A percentile compares a stretch with the other conserved stretches of the same genome.
These are phyloP conservation scores for Cercophora samala DNA, from an alignment of 495 filamentous ascomycete species.

Conservation along the genomic window DNA sequence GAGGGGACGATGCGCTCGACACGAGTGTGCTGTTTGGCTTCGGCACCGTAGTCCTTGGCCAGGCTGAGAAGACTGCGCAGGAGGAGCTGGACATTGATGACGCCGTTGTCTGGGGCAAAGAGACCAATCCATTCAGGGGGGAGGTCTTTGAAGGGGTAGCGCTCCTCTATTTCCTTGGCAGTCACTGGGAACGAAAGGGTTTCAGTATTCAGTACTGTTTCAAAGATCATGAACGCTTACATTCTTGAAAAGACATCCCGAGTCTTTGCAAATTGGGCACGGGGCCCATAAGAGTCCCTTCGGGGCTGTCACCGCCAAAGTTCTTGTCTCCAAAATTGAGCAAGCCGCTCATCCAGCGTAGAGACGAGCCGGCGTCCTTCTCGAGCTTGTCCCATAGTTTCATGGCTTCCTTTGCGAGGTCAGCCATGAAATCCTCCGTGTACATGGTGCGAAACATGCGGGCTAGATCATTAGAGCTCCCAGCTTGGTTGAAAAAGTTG, in stretches of 20 bases:
- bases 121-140: slow-evolving; percentile 14
- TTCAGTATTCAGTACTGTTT: not conserved
- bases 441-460: slow-evolving; percentile 28
- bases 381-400: slow-evolving; percentile 23
- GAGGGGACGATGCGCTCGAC: not conserved
- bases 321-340: slow-evolving; percentile 23
- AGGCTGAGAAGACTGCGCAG: slow-evolving; percentile 7
- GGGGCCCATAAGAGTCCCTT: not conserved
- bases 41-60: slow-evolving; percentile 14
- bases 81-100: slow-evolving; percentile 10
- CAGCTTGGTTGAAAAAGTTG: slow-evolving; percentile 19
- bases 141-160: slow-evolving; percentile 23
- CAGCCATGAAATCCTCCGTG: slow-evolving; percentile 25
- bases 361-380: slow-evolving; percentile 18
- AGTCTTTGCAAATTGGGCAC: not conserved
- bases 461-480: slow-evolving; percentile 21
- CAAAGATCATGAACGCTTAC: not conserved
- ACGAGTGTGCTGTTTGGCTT: slow-evolving; percentile 9
- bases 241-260: not conserved
- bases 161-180: slow-evolving; percentile 18
- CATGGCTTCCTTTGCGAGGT: slow-evolving; percentile 18
- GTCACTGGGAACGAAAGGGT: slow-evolving; percentile 11
- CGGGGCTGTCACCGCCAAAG: slow-evolving; percentile 13
- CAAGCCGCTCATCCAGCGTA: slow-evolving; percentile 24
- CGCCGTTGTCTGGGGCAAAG: slow-evolving; percentile 23